A percentile compares a stretch with the other conserved stretches of the same genome.
phyloP scores from a whole-genome alignment of 495 filamentous ascomycete species.

The Hypoxylon trugodes region DNA sequence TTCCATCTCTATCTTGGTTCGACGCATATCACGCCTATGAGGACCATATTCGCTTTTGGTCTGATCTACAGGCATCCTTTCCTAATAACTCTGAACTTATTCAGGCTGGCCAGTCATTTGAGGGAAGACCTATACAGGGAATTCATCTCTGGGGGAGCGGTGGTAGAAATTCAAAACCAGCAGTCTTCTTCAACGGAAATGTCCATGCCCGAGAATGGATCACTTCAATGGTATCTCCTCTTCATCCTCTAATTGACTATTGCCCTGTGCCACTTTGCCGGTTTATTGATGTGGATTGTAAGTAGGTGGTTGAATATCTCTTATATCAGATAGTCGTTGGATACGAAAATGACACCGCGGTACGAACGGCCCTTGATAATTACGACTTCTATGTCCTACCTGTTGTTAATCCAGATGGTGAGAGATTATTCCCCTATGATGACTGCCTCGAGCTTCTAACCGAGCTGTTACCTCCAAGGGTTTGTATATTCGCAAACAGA shows the following conservation, averaged over 20 bases:
- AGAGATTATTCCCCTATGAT: not conserved
- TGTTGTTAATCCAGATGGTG: slow-evolving; percentile 70
- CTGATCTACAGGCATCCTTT: slow-evolving; percentile 57
- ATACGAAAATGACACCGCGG: slow-evolving; percentile 52
- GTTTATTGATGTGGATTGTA: not conserved
- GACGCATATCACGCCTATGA: slow-evolving; percentile 64
- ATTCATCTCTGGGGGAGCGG: slow-evolving; percentile 66
- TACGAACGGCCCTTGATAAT: slow-evolving; percentile 59
- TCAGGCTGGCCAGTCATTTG: slow-evolving; percentile 57
- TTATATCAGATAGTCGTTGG: slow-evolving; percentile 60
- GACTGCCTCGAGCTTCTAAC: not conserved
- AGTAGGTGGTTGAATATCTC: slow-evolving; percentile 62
- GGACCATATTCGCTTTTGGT: slow-evolving; percentile 63
- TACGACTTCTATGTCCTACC: slow-evolving; percentile 72
- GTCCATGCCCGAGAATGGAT: slow-evolving; percentile 75
- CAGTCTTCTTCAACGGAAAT: slow-evolving; percentile 66
- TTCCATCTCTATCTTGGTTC: slow-evolving; percentile 59
- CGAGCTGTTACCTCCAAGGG: slow-evolving; percentile 39
- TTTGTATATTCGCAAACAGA: slow-evolving; percentile 69
- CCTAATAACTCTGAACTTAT: slow-evolving; percentile 63
- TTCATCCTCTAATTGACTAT: not conserved
- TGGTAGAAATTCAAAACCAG: slow-evolving; percentile 64
- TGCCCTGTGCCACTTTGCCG: not conserved
- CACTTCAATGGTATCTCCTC: slow-evolving; percentile 53
- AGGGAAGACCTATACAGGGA: slow-evolving; percentile 62